Base-by-base conservation (phyloP, 108 stramenopile genomes). In the Fistulifera pelliculosa region DNA sequence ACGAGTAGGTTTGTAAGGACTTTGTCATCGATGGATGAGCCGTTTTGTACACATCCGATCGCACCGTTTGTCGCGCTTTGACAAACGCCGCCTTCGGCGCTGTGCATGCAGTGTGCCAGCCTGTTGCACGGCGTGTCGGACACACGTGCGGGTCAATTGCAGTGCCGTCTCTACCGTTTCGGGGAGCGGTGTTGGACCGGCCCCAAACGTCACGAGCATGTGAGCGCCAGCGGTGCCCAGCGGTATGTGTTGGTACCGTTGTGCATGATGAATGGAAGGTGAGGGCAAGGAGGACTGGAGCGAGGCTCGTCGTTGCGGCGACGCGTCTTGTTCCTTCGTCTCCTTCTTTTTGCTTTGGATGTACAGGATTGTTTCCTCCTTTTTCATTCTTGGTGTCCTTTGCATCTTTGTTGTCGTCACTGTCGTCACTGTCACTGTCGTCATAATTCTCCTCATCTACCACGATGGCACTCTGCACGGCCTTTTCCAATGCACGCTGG, bases 161-260 rank as follows among this genome's bases (percentile, higher is more conserved):
- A 90, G 56, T 0, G 82, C 74, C 27, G 66, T 47, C 49, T 54
- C 44, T 16, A 86, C 54, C 0, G 83, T 70, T 10, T 70, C 68
- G 38, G 80, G 73, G 28, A 57, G 35, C 6, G 88, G 88, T 59
- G 21, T 1, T 62, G 8, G 65, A 38, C 82, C 84, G 69, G 83
- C 88, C 1, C 88, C 88, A 75, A 90, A 90, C 0, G 84, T 77
- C 5, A 81, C 66, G 53, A 86, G 65, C 83, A 90, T 90, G 53
- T 73, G 41, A 27, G 76, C 77, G 6, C 84, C 88, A 45, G 69
- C 69, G 40, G 45, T 65, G 19, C 88, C 88, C 27, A 90, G 65
- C 2, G 88, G 47, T 3, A 90, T 86, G n/a, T 62, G 27, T 31
- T 75, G 69, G 38, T 78, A 59, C 60, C 38, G 17, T 56, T 3